Conservation (phyloP, 306 rosid species). For the Medicago truncatula region MtrunA17r5.0-ANR NC_053046.1:9514501-9515000, state of each 20-base stretch:
- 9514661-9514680: constrained; percentile 6
- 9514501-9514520: constrained; percentile 61
- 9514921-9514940: constrained; percentile 48
- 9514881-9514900: constrained; percentile 46
- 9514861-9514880: constrained; percentile 32
- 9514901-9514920: constrained; percentile 45
- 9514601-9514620: constrained; percentile 42
- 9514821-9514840: constrained; percentile 72
- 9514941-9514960: constrained; percentile 52
- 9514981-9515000: constrained; percentile 45
- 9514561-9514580: constrained; percentile 78
- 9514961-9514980: constrained; percentile 46
- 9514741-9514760: constrained; percentile 87
- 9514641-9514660: constrained; percentile 21
- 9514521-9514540: constrained; percentile 72
- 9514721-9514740: constrained; percentile 97
- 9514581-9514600: constrained; percentile 77
- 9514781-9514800: constrained; percentile 88
- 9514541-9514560: constrained; percentile 92
- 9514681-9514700: constrained; percentile 81
- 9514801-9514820: constrained; percentile 84
- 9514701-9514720: constrained; percentile 81
- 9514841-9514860: constrained; percentile 43
- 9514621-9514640: constrained; percentile 28
- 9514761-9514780: constrained; percentile 81